Evolutionary conservation across 2,329 filamentous ascomycete species (phyloP), one percentile per base, ranked within the genome.

Genomic region (Emericellopsis cladophorae): DNA sequence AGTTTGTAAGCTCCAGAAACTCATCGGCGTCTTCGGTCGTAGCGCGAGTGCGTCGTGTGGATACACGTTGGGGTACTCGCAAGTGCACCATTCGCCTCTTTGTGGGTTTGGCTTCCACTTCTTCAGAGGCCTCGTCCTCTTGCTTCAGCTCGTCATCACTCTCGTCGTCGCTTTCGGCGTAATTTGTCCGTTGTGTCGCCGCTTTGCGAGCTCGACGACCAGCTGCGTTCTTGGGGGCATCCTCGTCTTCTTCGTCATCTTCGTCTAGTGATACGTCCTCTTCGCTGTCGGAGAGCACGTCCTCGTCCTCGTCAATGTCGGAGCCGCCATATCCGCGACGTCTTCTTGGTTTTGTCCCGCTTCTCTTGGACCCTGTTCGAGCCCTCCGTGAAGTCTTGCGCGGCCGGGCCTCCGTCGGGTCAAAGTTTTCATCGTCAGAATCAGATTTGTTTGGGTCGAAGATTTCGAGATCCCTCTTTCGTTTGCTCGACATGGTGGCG

Each of bases 361-460:
- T 45, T 40, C 51, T 53, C 14, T 54, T 50, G 31, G 55, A 51
- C 40, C 58, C 60, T 5, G 63, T 56, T 24, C 63, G 55, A 5
- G 60, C 51, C 41, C 66, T 67, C 47, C 66, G 70, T 41, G 57
- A 57, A 44, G 46, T 58, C 44, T 62, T 62, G 12, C 59, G 59
- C 14, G 68, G 61, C 24, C 62, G 60, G 22, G 59, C 64, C 48
- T 69, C 66, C 18, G 56, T 53, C 14, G 76, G 76, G 43, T 78
- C 71, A 51, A 81, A 82, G 55, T 79, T 79, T 48, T 77, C 75
- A 52, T 82, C 78, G 39, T 77, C 71, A 2, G 78, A 66, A 49
- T 82, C 78, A 39, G 78, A 81, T 53, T 77, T 72, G 55, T 80
- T 81, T 4, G 74, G 75, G 55, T 82, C 78, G 49, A 81, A 81